Evolutionary conservation across 2,329 filamentous ascomycete species (phyloP).

Genomic region (Aspergillus ustus): DNA sequence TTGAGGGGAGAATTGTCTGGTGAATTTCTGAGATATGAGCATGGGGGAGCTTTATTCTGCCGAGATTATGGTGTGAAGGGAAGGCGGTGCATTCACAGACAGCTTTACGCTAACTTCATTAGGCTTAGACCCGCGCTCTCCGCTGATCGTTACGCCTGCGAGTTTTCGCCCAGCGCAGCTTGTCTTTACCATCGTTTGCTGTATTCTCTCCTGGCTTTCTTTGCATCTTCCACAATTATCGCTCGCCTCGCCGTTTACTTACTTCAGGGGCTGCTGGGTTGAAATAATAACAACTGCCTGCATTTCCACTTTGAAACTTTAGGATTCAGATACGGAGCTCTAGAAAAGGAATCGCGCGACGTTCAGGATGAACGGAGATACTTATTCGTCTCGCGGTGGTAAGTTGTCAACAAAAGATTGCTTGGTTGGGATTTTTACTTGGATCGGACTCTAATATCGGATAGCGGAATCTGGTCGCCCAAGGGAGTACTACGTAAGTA

Average conservation of each 20-base stretch:
- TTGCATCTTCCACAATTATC: constrained; percentile 6
- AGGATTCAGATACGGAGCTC: constrained; percentile 12
- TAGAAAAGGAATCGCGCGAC: constrained; percentile 24
- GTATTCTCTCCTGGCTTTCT: constrained; percentile 11
- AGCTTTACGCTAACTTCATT: constrained; percentile 26
- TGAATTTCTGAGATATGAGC: not conserved
- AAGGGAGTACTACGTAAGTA: constrained; percentile 59
- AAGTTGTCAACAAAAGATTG: constrained; percentile 32
- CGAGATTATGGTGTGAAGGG: constrained; percentile 9
- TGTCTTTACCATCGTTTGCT: constrained; percentile 6
- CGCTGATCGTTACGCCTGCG: constrained; percentile 33
- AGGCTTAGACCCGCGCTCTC: constrained; percentile 19
- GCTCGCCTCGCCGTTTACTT: not conserved
- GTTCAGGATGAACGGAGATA: constrained; percentile 80
- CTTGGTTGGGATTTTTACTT: not conserved
- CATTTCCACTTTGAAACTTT: constrained; percentile 4
- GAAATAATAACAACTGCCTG: not conserved
- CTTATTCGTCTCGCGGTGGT: constrained; percentile 75
- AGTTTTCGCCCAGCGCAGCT: constrained; percentile 39
- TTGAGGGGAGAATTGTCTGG: constrained; percentile 2
- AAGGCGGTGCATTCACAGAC: constrained; percentile 35
- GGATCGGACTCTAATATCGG: constrained; percentile 30
- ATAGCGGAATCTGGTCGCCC: constrained; percentile 56
- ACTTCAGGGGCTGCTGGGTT: not conserved
- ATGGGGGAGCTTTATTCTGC: constrained; percentile 29